Conservation (phyloP, 1,284 basidiomycete species). For the Rhizoctonia solani region DNA sequence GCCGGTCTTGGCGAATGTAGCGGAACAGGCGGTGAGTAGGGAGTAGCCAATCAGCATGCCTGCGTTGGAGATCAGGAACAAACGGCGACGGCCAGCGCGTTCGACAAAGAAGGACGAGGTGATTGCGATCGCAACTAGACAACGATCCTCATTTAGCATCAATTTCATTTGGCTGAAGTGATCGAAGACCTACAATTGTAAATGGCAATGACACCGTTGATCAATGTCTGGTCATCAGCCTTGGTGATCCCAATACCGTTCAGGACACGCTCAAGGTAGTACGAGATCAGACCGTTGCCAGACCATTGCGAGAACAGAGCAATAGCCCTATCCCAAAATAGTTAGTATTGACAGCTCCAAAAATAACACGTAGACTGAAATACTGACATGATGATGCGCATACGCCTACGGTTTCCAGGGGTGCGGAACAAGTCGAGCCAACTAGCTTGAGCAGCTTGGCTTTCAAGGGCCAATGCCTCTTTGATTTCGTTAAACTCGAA, state of each 20-base stretch:
- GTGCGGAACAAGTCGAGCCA: slow-evolving; percentile 44
- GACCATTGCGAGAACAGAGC: slow-evolving; percentile 43
- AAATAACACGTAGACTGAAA: background rate
- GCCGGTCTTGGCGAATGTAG: slow-evolving; percentile 57
- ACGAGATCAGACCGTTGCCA: slow-evolving; percentile 43
- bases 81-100: slow-evolving; percentile 60
- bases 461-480: slow-evolving; percentile 46
- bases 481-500: slow-evolving; percentile 50
- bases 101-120: slow-evolving; percentile 63
- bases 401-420: slow-evolving; percentile 44
- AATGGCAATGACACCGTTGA: slow-evolving; percentile 75
- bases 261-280: slow-evolving; percentile 75
- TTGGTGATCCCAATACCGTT: slow-evolving; percentile 71
- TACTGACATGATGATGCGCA: slow-evolving; percentile 42
- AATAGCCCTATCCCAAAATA: slow-evolving; percentile 35
- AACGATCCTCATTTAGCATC: slow-evolving; percentile 69
- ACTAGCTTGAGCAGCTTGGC: slow-evolving; percentile 39
- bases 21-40: slow-evolving; percentile 72
- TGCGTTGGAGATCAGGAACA: slow-evolving; percentile 64
- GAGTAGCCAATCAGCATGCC: slow-evolving; percentile 72
- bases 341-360: slow-evolving; percentile 28
- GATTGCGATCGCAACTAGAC: slow-evolving; percentile 52
- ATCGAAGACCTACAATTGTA: slow-evolving; percentile 59
- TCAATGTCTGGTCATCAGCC: slow-evolving; percentile 54
- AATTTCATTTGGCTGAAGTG: slow-evolving; percentile 44